Evolutionary conservation across 1,139 yeast genomes (phyloP).

Genomic region (Saccharomyces pastorianus): DNA sequence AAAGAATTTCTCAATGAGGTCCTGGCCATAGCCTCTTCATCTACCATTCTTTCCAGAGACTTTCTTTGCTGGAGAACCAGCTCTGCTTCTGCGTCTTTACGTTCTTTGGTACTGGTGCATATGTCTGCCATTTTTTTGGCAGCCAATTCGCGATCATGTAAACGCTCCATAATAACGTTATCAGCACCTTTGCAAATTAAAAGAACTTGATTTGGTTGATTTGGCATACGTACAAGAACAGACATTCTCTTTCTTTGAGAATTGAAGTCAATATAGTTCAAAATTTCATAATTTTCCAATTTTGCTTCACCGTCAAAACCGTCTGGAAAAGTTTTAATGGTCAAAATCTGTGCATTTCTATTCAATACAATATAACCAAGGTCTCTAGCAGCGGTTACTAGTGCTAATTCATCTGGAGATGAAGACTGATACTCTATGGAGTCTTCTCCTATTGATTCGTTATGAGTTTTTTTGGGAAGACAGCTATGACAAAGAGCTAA

Average conservation of each 20-base stretch:
- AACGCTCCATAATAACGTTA: constrained; percentile 73
- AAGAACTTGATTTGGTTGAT: constrained; percentile 51
- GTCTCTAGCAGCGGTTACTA: constrained; percentile 90
- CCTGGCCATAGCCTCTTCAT: constrained; percentile 15
- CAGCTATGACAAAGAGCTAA: constrained; percentile 88
- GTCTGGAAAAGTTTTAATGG: constrained; percentile 70
- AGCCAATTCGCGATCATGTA: constrained; percentile 54
- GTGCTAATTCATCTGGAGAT: constrained; percentile 92
- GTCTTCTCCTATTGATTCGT: constrained; percentile 37
- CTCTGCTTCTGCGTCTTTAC: constrained; percentile 79
- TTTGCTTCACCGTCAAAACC: constrained; percentile 64
- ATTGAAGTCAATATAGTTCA: constrained; percentile 78
- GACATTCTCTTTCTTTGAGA: constrained; percentile 93
- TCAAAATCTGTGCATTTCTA: constrained; percentile 49
- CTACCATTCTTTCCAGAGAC: constrained; percentile 27
- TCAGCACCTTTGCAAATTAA: constrained; percentile 94
- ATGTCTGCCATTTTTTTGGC: constrained; percentile 55
- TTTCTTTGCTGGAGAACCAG: constrained; percentile 49
- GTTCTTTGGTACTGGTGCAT: constrained; percentile 46
- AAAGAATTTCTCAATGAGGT: constrained; percentile 16
- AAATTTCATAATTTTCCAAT: constrained; percentile 60
- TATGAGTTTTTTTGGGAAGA: constrained; percentile 48
- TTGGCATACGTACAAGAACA: constrained; percentile 70
- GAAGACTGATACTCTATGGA: constrained; percentile 75
- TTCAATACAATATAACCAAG: constrained; percentile 78